Percentiles rank a stretch among this genome's conserved stretches.
These are phyloP conservation scores for Stereocaulon alpinum DNA, from an alignment of 495 filamentous ascomycete species.

Conservation along the genomic window DNA sequence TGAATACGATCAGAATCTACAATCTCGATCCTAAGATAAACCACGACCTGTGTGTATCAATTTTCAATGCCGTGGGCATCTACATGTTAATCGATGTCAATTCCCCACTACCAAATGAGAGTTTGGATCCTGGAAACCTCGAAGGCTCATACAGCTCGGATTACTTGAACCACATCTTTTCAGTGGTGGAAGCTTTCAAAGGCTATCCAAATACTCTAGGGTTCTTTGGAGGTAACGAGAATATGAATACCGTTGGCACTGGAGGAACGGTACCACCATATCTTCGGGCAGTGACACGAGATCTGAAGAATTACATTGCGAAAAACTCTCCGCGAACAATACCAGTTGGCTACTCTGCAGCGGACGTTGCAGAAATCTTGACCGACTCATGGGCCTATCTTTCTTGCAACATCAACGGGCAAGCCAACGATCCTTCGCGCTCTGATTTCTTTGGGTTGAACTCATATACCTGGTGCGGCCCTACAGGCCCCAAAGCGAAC, in stretches of 20 bases:
- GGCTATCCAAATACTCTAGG: constrained; percentile 81
- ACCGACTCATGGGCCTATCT: constrained; percentile 76
- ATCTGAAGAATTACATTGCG: constrained; percentile 79
- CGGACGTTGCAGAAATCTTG: constrained; percentile 73
- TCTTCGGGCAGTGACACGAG: constrained; percentile 61
- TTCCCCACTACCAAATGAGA: constrained; percentile 70
- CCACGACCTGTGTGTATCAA: constrained; percentile 80
- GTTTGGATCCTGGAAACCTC: constrained; percentile 60
- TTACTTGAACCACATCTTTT: constrained; percentile 79
- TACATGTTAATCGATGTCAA: constrained; percentile 75
- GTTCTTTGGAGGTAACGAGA: constrained; percentile 89
- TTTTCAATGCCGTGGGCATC: constrained; percentile 81
- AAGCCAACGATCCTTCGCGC: constrained; percentile 50
- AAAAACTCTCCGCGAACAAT: constrained; percentile 58
- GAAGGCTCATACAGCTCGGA: constrained; percentile 55
- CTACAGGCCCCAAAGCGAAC: constrained; percentile 38
- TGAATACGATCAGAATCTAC: constrained; percentile 91
- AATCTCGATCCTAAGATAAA: constrained; percentile 76
- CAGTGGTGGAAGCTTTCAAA: constrained; percentile 90
- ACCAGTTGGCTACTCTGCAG: constrained; percentile 89
- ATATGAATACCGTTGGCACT: constrained; percentile 15
- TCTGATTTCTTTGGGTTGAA: constrained; percentile 90
- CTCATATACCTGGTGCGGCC: constrained; percentile 89
- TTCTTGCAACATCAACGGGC: constrained; percentile 62
- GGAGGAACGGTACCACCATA: constrained; percentile 49